These are phyloP conservation scores for Borealophlyctis nickersoniae DNA, from an alignment of 192 early-diverging fungal species.

Conservation along the genomic window DNA sequence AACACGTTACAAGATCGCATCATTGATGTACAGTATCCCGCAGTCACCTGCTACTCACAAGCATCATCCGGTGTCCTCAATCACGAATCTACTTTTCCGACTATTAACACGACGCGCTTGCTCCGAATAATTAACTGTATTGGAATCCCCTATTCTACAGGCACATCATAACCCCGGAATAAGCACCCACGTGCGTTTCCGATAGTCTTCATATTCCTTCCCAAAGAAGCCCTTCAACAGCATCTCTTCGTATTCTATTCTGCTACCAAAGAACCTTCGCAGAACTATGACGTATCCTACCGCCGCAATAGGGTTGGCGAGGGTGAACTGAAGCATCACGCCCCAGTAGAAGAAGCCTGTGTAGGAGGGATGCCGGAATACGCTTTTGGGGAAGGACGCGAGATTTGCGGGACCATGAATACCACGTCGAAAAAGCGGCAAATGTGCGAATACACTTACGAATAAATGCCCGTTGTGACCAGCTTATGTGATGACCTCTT, in stretches of 20 bases:
- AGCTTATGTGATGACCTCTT: slow-evolving; percentile 72
- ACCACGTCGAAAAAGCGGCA: slow-evolving; percentile 7
- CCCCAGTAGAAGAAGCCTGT: slow-evolving; percentile 95
- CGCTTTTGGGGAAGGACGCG: slow-evolving; percentile 34
- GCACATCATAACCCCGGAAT: too few species aligned
- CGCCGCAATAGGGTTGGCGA: slow-evolving; percentile 78
- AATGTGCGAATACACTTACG: slow-evolving; percentile 37
- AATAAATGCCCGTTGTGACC: slow-evolving; percentile 85
- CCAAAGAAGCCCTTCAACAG: slow-evolving; percentile 79
- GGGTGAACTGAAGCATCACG: slow-evolving; percentile 68
- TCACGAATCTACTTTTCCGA: too few species aligned
- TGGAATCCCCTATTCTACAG: too few species aligned
- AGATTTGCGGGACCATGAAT: background rate
- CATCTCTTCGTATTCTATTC: slow-evolving; percentile 79
- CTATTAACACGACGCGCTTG: too few species aligned
- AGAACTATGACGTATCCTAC: slow-evolving; percentile 63
- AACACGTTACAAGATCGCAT: too few species aligned
- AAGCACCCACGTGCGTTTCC: slow-evolving; percentile 55
- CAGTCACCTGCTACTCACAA: too few species aligned
- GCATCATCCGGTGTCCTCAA: too few species aligned
- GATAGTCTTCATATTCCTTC: slow-evolving; percentile 68
- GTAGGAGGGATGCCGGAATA: slow-evolving; percentile 91
- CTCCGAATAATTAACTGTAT: too few species aligned
- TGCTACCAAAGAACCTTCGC: slow-evolving; percentile 69
- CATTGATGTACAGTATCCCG: too few species aligned